phyloP scores from a whole-genome alignment of 305 asterid genomes.

The Fraxinus albicans region DNA sequence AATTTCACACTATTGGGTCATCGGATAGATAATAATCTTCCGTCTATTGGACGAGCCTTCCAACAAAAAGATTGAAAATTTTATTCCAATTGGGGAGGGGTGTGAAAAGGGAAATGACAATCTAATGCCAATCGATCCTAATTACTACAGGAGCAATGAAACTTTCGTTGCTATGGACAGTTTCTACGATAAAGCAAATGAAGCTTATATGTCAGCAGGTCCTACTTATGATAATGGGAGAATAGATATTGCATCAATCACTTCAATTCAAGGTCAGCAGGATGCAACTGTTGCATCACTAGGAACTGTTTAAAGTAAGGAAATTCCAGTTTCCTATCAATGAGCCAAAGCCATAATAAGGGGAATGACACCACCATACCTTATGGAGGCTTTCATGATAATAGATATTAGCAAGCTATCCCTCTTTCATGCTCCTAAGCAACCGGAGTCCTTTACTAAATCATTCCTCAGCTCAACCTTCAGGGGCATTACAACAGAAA shows the following conservation, averaged over 20 bases:
- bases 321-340: constrained; percentile 35
- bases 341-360: constrained; percentile 33
- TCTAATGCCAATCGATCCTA: constrained; percentile 31
- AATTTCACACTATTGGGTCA: constrained; percentile 32
- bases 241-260: constrained; percentile 9
- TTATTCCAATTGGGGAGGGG: constrained; percentile 16
- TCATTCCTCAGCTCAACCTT: constrained; percentile 32
- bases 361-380: constrained; percentile 45
- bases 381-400: constrained; percentile 40
- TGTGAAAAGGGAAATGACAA: constrained; percentile 33
- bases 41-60: constrained; percentile 40
- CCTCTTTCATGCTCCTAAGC: constrained; percentile 36
- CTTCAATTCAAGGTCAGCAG: constrained; percentile 26
- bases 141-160: constrained; percentile 34
- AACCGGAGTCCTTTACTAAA: constrained; percentile 29
- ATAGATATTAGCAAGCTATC: constrained; percentile 31
- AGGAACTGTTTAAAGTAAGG: constrained; percentile 32
- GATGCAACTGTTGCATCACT: constrained; percentile 30
- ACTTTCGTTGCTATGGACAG: constrained; percentile 33
- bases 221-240: constrained; percentile 34
- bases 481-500: background rate
- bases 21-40: constrained; percentile 28
- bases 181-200: constrained; percentile 32
- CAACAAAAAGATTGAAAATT: constrained; percentile 30
- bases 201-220: constrained; percentile 26